A percentile compares a stretch with the other conserved stretches of the same genome.
Conservation (phyloP, 2,329 filamentous ascomycete genomes). For the Erysiphe pulchra region DNA sequence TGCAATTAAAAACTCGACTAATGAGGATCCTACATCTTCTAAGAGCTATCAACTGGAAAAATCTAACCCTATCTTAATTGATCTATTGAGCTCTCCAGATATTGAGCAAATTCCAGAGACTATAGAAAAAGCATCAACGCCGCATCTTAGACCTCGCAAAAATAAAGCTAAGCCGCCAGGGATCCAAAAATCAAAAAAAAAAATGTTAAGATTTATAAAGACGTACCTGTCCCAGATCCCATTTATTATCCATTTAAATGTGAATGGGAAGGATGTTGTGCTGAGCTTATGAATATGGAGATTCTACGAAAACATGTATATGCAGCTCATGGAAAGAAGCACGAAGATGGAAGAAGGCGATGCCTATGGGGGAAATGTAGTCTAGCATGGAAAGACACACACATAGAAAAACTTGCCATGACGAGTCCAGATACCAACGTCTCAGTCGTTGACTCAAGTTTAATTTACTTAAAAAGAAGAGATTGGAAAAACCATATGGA, state of each 20-base stretch:
- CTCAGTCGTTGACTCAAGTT: neutral
- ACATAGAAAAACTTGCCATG: constrained; percentile 1
- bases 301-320: constrained; percentile 28
- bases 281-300: constrained; percentile 34
- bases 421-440: neutral
- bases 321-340: constrained; percentile 19
- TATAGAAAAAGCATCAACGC: neutral
- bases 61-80: neutral
- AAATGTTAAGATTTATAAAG: neutral
- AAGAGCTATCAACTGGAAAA: neutral
- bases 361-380: constrained; percentile 19
- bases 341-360: constrained; percentile 8
- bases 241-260: constrained; percentile 27
- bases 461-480: constrained; percentile 6
- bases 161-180: neutral
- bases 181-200: neutral
- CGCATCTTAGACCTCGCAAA: neutral
- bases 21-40: neutral
- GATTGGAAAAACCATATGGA: constrained; percentile 26
- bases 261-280: constrained; percentile 31
- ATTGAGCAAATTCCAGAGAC: neutral
- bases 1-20: neutral
- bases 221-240: constrained; percentile 11
- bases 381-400: neutral
- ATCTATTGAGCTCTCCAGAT: neutral